phyloP scores from a whole-genome alignment of 2,329 filamentous ascomycete genomes.

The Trichoderma guizhouense region DNA sequence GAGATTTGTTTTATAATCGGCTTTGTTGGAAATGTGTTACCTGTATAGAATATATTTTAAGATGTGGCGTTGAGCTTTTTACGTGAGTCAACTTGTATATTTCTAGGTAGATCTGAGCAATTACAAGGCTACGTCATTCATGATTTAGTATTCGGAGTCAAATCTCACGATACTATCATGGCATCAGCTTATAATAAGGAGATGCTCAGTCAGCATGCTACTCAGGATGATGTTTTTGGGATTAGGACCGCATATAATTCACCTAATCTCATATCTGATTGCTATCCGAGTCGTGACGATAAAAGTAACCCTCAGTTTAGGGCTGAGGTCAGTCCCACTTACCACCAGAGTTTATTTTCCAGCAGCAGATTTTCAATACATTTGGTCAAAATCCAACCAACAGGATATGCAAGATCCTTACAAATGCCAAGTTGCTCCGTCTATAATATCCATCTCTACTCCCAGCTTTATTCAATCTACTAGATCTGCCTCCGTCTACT shows the following conservation, averaged over 20 bases:
- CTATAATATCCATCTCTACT: background rate
- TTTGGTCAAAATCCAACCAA: background rate
- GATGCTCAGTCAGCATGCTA: background rate
- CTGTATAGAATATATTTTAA: background rate
- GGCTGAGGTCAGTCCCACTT: background rate
- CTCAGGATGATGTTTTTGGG: background rate
- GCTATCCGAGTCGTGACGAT: background rate
- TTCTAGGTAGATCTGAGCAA: background rate
- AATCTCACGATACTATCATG: background rate
- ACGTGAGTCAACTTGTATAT: no score
- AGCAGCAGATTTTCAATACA: background rate
- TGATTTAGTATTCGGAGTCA: background rate
- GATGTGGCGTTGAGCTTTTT: background rate
- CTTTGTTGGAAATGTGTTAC: background rate
- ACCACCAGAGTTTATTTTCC: background rate
- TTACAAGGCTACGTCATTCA: background rate
- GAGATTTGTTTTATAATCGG: background rate
- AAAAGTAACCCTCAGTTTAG: background rate
- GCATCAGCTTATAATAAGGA: background rate
- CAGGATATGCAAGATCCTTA: background rate
- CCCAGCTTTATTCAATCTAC: background rate
- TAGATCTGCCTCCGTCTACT: background rate
- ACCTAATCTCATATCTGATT: background rate
- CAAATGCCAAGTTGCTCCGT: background rate
- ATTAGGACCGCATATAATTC: background rate